These are phyloP conservation scores for Xylariomycetidae sp. DNA, from an alignment of 2,329 filamentous ascomycete genomes.

Conservation along the genomic window DNA sequence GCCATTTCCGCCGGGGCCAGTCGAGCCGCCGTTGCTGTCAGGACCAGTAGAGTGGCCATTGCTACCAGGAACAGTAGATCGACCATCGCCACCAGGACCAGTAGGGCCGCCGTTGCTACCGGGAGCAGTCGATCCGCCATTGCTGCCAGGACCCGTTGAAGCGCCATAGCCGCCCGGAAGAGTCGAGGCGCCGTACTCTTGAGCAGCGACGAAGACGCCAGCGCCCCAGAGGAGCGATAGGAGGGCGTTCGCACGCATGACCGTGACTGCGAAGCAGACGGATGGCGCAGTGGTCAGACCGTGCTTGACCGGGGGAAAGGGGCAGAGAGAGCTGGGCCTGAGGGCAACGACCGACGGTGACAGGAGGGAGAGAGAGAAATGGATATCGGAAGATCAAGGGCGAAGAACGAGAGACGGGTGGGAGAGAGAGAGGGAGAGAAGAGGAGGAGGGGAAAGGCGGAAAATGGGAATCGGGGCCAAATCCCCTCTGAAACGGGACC, in stretches of 20 bases:
- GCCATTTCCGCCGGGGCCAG: conserved; percentile 3
- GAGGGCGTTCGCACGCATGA: conserved; percentile 24
- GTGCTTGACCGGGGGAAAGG: no score
- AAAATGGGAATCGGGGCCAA: conserved; percentile 8
- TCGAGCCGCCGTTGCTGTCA: background rate
- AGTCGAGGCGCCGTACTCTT: conserved; percentile 17
- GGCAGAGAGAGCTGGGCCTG: conserved; percentile 8
- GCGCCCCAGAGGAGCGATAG: conserved; percentile 18
- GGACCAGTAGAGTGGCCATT: no score
- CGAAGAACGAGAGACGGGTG: conserved; percentile 5
- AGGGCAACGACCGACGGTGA: conserved; percentile 3
- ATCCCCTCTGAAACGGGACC: conserved; percentile 4
- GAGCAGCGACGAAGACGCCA: conserved; percentile 19
- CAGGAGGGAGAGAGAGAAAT: conserved; percentile 6
- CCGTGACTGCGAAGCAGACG: no score
- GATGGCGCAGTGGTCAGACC: no score
- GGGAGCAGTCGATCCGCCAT: conserved; percentile 7
- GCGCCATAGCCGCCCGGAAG: background rate
- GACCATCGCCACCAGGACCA: conserved; percentile 1
- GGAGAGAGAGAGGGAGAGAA: conserved; percentile 7
- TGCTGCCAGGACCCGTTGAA: conserved; percentile 2
- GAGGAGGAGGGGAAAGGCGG: conserved; percentile 7
- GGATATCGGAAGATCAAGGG: conserved; percentile 4
- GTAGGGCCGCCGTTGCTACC: conserved; percentile 5
- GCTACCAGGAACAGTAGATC: no score